phyloP scores from a whole-genome alignment of 2,329 filamentous ascomycete species.

The Periconia sp. region DNA sequence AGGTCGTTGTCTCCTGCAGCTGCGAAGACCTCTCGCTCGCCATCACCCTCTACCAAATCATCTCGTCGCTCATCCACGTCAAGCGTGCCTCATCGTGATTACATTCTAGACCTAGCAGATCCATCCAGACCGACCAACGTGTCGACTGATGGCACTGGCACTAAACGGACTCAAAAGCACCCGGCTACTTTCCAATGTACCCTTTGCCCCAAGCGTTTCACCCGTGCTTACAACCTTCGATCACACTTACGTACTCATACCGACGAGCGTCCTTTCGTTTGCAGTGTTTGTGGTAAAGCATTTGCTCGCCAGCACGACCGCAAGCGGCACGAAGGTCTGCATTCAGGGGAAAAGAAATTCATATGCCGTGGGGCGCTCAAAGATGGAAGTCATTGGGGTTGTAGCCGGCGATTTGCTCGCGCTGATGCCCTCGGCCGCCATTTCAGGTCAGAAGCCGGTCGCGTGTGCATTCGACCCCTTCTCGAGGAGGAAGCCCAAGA shows the following conservation, averaged over 20 bases:
- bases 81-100: conserved; percentile 62
- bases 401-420: conserved; percentile 87
- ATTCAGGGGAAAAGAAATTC: conserved; percentile 98
- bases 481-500: conserved; percentile 92
- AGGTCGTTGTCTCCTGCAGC: conserved; percentile 48
- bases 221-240: conserved; percentile 91
- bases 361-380: conserved; percentile 92
- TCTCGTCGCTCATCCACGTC: conserved; percentile 55
- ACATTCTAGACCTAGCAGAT: conserved; percentile 89
- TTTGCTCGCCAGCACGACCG: conserved; percentile 97
- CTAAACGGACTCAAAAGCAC: conserved; percentile 93
- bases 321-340: conserved; percentile 93
- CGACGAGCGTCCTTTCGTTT: conserved; percentile 95
- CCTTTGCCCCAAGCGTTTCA: conserved; percentile 93
- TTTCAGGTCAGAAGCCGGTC: conserved; percentile 92
- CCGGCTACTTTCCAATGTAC: conserved; percentile 95
- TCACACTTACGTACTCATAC: conserved; percentile 96
- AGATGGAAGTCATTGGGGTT: conserved; percentile 83
- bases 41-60: conserved; percentile 51
- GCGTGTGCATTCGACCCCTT: conserved; percentile 95
- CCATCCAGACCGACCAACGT: conserved; percentile 71
- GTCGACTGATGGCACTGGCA: conserved; percentile 42
- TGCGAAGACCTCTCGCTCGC: conserved; percentile 47
- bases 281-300: conserved; percentile 93
- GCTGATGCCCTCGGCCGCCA: conserved; percentile 93